phyloP scores from a whole-genome alignment of 75 land plant genomes.

The Selaginella moellendorffii region DNA sequence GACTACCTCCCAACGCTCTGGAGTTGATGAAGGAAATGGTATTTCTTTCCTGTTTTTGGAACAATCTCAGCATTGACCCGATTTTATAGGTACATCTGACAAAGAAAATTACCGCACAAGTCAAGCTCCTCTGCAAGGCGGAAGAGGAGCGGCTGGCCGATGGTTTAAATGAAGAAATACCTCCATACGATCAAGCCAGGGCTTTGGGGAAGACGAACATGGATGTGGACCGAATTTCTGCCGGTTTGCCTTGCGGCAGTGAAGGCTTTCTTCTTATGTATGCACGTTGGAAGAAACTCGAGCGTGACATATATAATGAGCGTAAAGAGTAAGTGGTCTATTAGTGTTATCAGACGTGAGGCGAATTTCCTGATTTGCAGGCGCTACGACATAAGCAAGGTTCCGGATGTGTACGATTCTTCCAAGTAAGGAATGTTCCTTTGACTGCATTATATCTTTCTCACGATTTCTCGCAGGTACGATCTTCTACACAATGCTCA shows the following conservation, averaged over 20 bases:
- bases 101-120: slow-evolving; percentile 86
- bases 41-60: not conserved
- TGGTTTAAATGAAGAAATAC: slow-evolving; percentile 51
- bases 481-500: slow-evolving; percentile 96
- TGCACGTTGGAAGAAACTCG: slow-evolving; percentile 99
- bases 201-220: slow-evolving; percentile 94
- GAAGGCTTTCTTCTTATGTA: slow-evolving; percentile 97
- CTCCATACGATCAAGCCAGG: slow-evolving; percentile 95
- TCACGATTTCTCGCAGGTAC: slow-evolving; percentile 34
- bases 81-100: slow-evolving; percentile 55
- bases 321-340: slow-evolving; percentile 54
- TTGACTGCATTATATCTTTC: not conserved
- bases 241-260: slow-evolving; percentile 99
- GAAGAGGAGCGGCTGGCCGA: slow-evolving; percentile 72
- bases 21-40: slow-evolving; percentile 59
- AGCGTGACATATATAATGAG: slow-evolving; percentile 92
- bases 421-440: slow-evolving; percentile 59
- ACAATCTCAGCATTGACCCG: not conserved
- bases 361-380: slow-evolving; percentile 29
- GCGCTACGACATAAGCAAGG: slow-evolving; percentile 91
- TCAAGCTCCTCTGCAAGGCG: slow-evolving; percentile 57
- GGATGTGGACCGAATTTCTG: slow-evolving; percentile 92
- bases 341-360: not conserved
- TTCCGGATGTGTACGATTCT: slow-evolving; percentile 97
- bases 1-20: slow-evolving; percentile 70